Conservation (phyloP, 108 stramenopile genomes). For the Nitzschia inconspicua region DNA sequence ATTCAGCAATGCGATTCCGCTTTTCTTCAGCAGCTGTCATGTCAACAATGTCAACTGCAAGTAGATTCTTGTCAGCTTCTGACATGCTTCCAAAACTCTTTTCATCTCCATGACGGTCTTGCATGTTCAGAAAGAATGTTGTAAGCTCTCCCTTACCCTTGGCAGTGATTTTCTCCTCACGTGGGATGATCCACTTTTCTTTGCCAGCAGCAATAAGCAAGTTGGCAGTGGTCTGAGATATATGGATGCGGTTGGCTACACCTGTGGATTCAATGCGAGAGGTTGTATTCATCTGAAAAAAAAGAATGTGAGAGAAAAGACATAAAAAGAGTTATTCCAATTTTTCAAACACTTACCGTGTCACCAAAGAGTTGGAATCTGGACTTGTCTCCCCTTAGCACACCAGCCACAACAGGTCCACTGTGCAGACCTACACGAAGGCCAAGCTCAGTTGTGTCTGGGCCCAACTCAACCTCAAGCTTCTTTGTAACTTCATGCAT, state of each 20-base stretch:
- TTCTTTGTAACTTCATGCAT: neutral
- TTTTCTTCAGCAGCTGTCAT: neutral
- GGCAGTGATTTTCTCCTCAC: conserved; percentile 34
- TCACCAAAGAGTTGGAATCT: conserved; percentile 60
- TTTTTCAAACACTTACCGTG: conserved; percentile 41
- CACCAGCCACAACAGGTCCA: conserved; percentile 57
- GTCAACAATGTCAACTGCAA: too few species aligned
- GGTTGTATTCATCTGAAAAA: conserved; percentile 44
- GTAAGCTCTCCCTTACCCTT: conserved; percentile 56
- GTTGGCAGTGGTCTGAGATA: conserved; percentile 46
- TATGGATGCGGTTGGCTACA: conserved; percentile 39
- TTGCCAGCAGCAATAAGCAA: conserved; percentile 22
- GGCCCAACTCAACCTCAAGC: conserved; percentile 24
- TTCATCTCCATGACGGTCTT: too few species aligned
- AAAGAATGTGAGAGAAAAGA: neutral
- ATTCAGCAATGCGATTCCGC: conserved; percentile 8
- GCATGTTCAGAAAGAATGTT: conserved; percentile 37
- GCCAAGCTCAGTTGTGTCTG: conserved; percentile 45
- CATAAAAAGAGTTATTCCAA: too few species aligned
- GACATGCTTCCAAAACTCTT: too few species aligned
- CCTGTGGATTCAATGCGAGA: conserved; percentile 58
- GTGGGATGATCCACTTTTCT: conserved; percentile 30
- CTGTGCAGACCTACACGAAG: conserved; percentile 55
- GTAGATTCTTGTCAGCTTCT: too few species aligned
- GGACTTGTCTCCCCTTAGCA: conserved; percentile 51